Conservation (phyloP, 805 yeast species). For the Blastobotrys terrestris region DNA sequence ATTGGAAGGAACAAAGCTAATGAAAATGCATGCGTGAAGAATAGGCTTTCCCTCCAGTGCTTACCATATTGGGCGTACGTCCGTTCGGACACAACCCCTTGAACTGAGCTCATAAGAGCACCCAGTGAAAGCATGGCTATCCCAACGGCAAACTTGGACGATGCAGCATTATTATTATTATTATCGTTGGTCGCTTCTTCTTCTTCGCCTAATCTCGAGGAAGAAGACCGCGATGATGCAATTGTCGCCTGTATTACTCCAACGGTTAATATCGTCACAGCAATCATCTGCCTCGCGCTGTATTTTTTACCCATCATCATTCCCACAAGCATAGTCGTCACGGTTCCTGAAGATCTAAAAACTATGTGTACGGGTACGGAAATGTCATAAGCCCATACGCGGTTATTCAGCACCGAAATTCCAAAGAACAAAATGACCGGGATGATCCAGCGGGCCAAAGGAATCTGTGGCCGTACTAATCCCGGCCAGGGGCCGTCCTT, state of each 20-base stretch:
- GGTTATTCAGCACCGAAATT: conserved; percentile 50
- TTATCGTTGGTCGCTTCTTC: conserved; percentile 5
- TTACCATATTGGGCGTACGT: conserved; percentile 46
- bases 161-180: too few relatives aligned
- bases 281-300: conserved; percentile 38
- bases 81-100: conserved; percentile 52
- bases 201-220: conserved; percentile 13
- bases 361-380: conserved; percentile 65
- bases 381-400: conserved; percentile 49
- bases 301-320: conserved; percentile 43
- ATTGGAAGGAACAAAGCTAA: conserved; percentile 47
- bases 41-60: conserved; percentile 60
- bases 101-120: conserved; percentile 47
- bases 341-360: conserved; percentile 58
- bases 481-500: conserved; percentile 29
- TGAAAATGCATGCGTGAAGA: conserved; percentile 52
- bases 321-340: conserved; percentile 56
- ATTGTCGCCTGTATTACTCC: conserved; percentile 45
- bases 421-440: conserved; percentile 47
- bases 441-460: conserved; percentile 35
- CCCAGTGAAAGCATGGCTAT: conserved; percentile 40
- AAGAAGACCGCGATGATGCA: conserved; percentile 7
- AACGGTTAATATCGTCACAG: conserved; percentile 45
- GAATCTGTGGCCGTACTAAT: conserved; percentile 28
- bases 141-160: conserved; percentile 29